These are phyloP conservation scores for Ceratobasidium sp. DNA, from an alignment of 1,284 basidiomycete species.

Conservation along the genomic window DNA sequence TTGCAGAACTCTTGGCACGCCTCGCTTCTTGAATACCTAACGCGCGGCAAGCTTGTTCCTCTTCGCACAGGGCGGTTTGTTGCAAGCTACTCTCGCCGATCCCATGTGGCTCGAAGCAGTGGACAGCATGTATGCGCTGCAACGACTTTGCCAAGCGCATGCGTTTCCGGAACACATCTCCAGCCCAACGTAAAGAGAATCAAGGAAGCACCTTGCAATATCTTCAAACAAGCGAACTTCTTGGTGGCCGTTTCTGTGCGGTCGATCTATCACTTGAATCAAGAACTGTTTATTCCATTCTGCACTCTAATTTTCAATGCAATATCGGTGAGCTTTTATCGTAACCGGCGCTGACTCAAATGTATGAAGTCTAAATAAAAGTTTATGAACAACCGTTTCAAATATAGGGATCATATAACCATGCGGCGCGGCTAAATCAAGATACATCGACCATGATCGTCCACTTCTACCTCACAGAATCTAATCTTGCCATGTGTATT, in stretches of 20 bases:
- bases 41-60: background rate
- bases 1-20: conserved; percentile 3
- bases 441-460: background rate
- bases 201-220: background rate
- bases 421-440: background rate
- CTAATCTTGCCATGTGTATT: background rate
- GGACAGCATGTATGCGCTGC: background rate
- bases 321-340: no score
- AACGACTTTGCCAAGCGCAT: background rate
- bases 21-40: background rate
- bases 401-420: no score
- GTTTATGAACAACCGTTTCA: no score
- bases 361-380: no score
- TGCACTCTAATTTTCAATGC: no score
- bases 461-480: background rate
- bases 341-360: no score
- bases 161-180: background rate
- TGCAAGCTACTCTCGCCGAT: background rate
- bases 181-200: background rate
- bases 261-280: background rate
- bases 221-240: background rate
- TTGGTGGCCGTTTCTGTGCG: background rate
- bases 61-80: background rate
- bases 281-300: background rate
- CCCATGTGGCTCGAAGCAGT: conserved; percentile 13